Percentiles rank a stretch among this genome's conserved stretches.
Conservation (phyloP, 2,329 filamentous ascomycete genomes). For the Endothia cerciana region DNA sequence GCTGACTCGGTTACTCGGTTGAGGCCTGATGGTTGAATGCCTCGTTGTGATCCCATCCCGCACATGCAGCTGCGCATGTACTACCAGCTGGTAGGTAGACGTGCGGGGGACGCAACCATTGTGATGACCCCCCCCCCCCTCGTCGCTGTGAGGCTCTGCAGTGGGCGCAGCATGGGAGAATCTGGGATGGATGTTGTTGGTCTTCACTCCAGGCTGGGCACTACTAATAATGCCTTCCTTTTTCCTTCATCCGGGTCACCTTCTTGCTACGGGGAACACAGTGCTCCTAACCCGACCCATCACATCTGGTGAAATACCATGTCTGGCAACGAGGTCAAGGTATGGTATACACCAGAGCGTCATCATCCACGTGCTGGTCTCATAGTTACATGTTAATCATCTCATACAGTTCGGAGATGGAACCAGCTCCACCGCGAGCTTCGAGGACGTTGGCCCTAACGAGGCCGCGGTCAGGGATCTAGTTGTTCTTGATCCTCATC, state of each 20-base stretch:
- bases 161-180: neutral
- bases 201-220: neutral
- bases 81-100: neutral
- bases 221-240: neutral
- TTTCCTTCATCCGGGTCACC: neutral
- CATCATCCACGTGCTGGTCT: no score
- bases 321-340: neutral
- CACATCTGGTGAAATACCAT: neutral
- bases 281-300: neutral
- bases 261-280: neutral
- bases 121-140: no score
- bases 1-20: neutral
- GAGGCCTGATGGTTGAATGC: neutral
- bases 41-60: neutral
- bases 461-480: slow-evolving; percentile 27
- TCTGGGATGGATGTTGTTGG: neutral
- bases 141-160: neutral
- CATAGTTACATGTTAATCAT: neutral
- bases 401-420: slow-evolving; percentile 33
- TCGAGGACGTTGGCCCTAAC: slow-evolving; percentile 38
- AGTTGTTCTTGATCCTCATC: neutral
- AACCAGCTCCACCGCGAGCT: slow-evolving; percentile 38
- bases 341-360: neutral
- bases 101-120: neutral
- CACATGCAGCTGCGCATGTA: neutral